Conservation (phyloP, 2,329 filamentous ascomycete species). For the Calycina herbarum region DNA sequence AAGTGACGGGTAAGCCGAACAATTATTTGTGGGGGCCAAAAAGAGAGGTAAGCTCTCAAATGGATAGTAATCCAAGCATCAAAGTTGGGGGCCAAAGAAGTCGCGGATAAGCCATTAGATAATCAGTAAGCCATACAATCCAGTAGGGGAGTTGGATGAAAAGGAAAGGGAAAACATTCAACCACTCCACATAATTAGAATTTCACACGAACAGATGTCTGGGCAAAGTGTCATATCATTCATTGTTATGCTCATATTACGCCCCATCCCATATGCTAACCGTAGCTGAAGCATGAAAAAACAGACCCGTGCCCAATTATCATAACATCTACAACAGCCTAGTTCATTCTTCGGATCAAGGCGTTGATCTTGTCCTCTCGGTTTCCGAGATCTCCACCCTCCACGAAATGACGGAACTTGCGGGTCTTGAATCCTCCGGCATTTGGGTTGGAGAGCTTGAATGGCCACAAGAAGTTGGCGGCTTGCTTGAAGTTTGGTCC, state of each 20-base stretch:
- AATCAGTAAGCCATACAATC: no score
- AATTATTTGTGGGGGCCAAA: no score
- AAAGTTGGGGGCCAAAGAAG: no score
- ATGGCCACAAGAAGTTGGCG: constrained; percentile 43
- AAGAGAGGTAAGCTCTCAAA: no score
- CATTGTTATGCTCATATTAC: constrained; percentile 30
- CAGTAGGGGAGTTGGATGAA: no score
- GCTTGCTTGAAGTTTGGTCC: constrained; percentile 99
- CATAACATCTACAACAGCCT: constrained; percentile 41
- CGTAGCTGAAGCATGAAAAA: constrained; percentile 25
- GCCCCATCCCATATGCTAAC: constrained; percentile 25
- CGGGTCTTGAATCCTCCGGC: constrained; percentile 92
- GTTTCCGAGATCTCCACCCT: constrained; percentile 96
- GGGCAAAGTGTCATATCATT: constrained; percentile 21
- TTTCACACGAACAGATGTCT: not conserved
- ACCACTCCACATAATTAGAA: not conserved
- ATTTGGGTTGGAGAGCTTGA: constrained; percentile 95
- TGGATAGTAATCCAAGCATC: no score
- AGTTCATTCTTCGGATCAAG: constrained; percentile 99
- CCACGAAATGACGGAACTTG: constrained; percentile 64
- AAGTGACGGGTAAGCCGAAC: no score
- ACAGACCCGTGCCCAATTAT: constrained; percentile 19
- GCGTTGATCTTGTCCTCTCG: constrained; percentile 95
- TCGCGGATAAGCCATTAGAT: no score
- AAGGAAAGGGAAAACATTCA: no score